Evolutionary conservation across 495 filamentous ascomycete species (phyloP), one percentile per base, ranked within the genome.

Genomic region (Penicillium steckii): DNA sequence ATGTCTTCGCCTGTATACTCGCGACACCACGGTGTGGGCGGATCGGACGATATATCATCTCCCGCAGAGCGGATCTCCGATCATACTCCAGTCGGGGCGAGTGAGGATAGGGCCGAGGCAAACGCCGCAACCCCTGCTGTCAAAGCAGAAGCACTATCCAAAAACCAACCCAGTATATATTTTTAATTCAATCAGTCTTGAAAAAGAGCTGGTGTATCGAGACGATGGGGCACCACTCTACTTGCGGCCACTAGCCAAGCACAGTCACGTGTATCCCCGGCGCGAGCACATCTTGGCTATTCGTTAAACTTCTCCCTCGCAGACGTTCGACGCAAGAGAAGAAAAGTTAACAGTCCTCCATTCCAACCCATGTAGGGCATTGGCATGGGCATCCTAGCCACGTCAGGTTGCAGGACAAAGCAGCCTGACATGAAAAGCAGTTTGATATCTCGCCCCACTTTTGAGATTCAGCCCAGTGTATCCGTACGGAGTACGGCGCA

Each of bases 141-240:
- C 17, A 48, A 30, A 26, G 62, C 62, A 22, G 54, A 56, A 12
- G 53, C 59, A 45, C 43, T 64, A 35, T 61, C 63, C 10, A 56
- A 50, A 43, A 53, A 26, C 1, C 45, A 54, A 30, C 54, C 62
- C 21, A 56, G 44, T 21, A 49, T 66, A 42, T 66, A 66, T 19
- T 66, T 66, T 40, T 64, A 50, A 59, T 46, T 44, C 21, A 27
- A n/a, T n/a, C 38, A 41, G 8, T 41, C 38, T 41, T 41, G 18
- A 41, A n/a, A n/a, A n/a, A n/a, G n/a, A n/a, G 13, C 13, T 8
- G 38, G 18, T 41, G 18, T n/a, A 7, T 41, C 38, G 9, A 41
- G 2, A 8, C 18, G 38, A 41, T 41, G 38, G 38, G 38, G 38
- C 38, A 23, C 7, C 19, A 41, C 18, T 41, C 13, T 41, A 41